A percentile compares a stretch with the other conserved stretches of the same genome.
Evolutionary conservation across 2,329 filamentous ascomycete genomes (phyloP).

Genomic region (Botrytis elliptica): DNA sequence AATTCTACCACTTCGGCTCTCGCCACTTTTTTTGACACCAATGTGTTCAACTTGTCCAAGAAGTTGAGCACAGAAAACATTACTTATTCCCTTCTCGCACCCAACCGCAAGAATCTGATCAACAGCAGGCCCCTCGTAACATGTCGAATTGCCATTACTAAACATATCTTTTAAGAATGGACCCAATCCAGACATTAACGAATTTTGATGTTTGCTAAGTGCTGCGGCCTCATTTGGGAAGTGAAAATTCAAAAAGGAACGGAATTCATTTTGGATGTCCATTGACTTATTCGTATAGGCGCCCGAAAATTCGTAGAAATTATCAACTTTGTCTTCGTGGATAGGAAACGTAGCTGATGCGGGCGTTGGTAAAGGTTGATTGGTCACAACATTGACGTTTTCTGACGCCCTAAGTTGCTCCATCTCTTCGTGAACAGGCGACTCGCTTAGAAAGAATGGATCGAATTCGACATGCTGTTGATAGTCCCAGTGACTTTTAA

Average conservation of each 20-base stretch:
- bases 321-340: slow-evolving; percentile 11
- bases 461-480: slow-evolving; percentile 22
- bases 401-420: background rate
- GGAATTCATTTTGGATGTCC: slow-evolving; percentile 56
- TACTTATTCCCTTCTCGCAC: slow-evolving; percentile 53
- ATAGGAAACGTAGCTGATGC: background rate
- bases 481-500: background rate
- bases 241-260: slow-evolving; percentile 51
- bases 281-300: slow-evolving; percentile 43
- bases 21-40: slow-evolving; percentile 50
- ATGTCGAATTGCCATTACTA: slow-evolving; percentile 20
- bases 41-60: slow-evolving; percentile 55
- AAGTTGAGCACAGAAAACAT: slow-evolving; percentile 49
- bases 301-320: slow-evolving; percentile 30
- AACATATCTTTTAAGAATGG: slow-evolving; percentile 40
- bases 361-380: slow-evolving; percentile 16
- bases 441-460: slow-evolving; percentile 24
- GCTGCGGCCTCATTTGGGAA: slow-evolving; percentile 50
- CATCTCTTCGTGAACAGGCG: slow-evolving; percentile 5
- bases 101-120: slow-evolving; percentile 62
- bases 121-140: slow-evolving; percentile 40
- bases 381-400: background rate
- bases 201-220: slow-evolving; percentile 50
- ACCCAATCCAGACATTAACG: slow-evolving; percentile 49
- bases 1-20: slow-evolving; percentile 54